Evolutionary conservation across 2,329 filamentous ascomycete species (phyloP).

Genomic region (Scedosporium aurantiacum): DNA sequence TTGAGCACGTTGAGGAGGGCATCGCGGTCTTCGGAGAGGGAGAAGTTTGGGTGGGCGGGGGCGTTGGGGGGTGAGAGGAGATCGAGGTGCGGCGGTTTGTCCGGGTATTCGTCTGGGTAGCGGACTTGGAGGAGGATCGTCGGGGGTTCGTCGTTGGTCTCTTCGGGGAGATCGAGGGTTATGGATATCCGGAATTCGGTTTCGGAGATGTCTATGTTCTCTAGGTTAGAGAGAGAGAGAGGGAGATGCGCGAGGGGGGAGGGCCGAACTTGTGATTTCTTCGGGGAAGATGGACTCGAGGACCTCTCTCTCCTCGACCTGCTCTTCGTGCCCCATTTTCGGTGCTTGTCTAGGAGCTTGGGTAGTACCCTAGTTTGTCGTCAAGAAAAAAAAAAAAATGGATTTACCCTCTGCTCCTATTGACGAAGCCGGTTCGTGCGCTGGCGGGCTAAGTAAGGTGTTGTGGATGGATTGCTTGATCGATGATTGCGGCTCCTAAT

Average conservation of each 20-base stretch:
- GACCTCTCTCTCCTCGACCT: conserved; percentile 91
- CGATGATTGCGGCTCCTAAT: background rate
- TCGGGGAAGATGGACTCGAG: conserved; percentile 97
- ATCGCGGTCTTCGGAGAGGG: conserved; percentile 68
- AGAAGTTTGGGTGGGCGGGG: conserved; percentile 60
- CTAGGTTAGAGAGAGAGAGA: background rate
- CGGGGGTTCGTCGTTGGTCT: conserved; percentile 50
- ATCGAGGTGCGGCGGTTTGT: conserved; percentile 74
- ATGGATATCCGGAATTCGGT: conserved; percentile 81
- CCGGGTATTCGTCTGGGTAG: conserved; percentile 86
- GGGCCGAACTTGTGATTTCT: conserved; percentile 72
- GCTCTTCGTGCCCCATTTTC: conserved; percentile 67
- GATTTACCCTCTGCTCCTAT: too few species aligned
- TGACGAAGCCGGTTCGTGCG: too few species aligned
- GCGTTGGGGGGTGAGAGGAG: conserved; percentile 63
- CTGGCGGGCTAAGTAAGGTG: background rate
- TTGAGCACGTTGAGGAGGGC: conserved; percentile 59
- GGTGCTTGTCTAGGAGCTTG: conserved; percentile 11
- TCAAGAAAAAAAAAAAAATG: too few species aligned
- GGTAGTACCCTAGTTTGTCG: background rate
- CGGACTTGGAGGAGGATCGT: conserved; percentile 72
- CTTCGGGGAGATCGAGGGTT: conserved; percentile 63
- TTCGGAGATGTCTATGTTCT: conserved; percentile 68
- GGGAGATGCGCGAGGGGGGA: background rate
- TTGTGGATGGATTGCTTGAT: background rate